A percentile compares a stretch with the other conserved stretches of the same genome.
Evolutionary conservation across 2,329 filamentous ascomycete genomes (phyloP).

Genomic region (Aspergillus ustus): DNA sequence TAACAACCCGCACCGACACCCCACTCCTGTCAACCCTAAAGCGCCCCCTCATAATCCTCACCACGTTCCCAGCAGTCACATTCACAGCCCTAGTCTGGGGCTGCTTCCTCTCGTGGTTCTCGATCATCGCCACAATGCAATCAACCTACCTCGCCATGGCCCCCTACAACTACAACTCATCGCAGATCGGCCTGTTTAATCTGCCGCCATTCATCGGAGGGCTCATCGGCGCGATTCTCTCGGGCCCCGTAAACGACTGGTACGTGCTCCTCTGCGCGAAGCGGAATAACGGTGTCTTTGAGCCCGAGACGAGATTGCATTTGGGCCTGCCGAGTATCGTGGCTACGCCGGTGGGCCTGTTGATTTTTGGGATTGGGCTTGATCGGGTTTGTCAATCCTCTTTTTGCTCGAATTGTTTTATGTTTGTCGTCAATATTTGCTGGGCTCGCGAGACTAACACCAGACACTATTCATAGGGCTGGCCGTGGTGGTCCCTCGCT

Average conservation of each 20-base stretch:
- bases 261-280: conserved; percentile 41
- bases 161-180: conserved; percentile 48
- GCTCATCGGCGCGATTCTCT: not conserved
- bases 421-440: too few relatives aligned
- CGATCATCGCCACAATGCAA: conserved; percentile 43
- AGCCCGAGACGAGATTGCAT: conserved; percentile 53
- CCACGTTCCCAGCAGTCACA: conserved; percentile 55
- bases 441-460: not conserved
- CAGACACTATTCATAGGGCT: not conserved
- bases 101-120: conserved; percentile 42
- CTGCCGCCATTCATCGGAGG: conserved; percentile 47
- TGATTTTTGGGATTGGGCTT: conserved; percentile 28
- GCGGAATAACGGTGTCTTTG: conserved; percentile 47
- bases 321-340: conserved; percentile 10
- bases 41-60: conserved; percentile 22
- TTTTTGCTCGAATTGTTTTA: too few relatives aligned
- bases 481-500: conserved; percentile 9
- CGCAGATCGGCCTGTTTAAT: conserved; percentile 46
- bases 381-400: not conserved
- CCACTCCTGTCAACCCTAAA: not conserved
- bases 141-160: conserved; percentile 43
- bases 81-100: conserved; percentile 48
- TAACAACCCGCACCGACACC: conserved; percentile 1
- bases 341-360: conserved; percentile 27
- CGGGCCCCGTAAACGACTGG: conserved; percentile 37